Conservation (phyloP, 2,329 filamentous ascomycete genomes). For the Penicillium sp. region DNA sequence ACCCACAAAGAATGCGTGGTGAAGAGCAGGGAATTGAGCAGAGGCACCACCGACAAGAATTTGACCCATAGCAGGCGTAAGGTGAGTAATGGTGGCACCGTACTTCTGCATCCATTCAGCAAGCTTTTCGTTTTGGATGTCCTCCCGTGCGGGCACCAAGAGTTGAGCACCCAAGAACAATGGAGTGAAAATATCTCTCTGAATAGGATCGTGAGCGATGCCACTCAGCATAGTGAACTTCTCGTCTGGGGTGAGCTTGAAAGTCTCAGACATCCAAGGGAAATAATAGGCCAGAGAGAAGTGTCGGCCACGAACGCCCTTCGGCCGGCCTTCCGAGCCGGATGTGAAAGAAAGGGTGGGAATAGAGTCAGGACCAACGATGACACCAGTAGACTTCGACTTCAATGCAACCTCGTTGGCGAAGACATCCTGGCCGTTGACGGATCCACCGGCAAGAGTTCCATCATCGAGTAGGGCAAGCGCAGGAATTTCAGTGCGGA, state of each 20-base stretch:
- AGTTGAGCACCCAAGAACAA: constrained; percentile 81
- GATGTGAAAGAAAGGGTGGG: constrained; percentile 74
- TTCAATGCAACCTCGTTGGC: constrained; percentile 54
- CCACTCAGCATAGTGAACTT: constrained; percentile 81
- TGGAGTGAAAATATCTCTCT: constrained; percentile 81
- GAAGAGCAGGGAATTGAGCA: constrained; percentile 73
- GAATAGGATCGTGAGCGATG: constrained; percentile 66
- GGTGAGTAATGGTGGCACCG: constrained; percentile 74
- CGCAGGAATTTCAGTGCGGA: constrained; percentile 73
- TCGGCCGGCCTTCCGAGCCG: constrained; percentile 74
- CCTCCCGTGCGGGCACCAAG: constrained; percentile 74
- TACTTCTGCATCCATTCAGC: constrained; percentile 84
- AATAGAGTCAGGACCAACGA: constrained; percentile 82
- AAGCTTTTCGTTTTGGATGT: constrained; percentile 81
- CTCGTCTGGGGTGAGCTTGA: constrained; percentile 69
- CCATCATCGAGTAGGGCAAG: constrained; percentile 73
- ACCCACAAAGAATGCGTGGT: constrained; percentile 84
- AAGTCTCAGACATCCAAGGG: constrained; percentile 86
- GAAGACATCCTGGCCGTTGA: constrained; percentile 68
- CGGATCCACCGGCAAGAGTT: constrained; percentile 65
- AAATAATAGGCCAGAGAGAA: constrained; percentile 85
- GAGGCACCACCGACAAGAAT: constrained; percentile 84
- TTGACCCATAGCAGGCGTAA: constrained; percentile 96
- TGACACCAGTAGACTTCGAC: constrained; percentile 63
- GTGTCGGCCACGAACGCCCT: constrained; percentile 84